Conservation (phyloP, 257 asterid genomes). For the Primulina tabacum region DNA sequence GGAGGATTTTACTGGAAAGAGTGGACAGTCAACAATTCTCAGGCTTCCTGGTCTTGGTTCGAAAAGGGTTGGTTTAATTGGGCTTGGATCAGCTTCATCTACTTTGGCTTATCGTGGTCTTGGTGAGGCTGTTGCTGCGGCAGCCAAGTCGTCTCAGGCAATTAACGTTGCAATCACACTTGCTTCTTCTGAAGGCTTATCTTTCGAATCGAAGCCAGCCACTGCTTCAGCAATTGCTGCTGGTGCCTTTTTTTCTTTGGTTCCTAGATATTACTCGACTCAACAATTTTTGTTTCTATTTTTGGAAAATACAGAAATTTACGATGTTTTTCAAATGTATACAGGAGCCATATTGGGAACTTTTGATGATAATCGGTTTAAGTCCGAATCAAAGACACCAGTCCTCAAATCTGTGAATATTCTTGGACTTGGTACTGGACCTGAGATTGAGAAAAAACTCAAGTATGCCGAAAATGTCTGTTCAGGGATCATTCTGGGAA, state of each 20-base stretch:
- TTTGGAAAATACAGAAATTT: conserved; percentile 14
- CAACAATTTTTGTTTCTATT: conserved; percentile 1
- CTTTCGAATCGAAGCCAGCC: conserved; percentile 55
- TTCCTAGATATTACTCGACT: not conserved
- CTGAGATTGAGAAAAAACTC: conserved; percentile 79
- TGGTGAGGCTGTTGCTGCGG: conserved; percentile 90
- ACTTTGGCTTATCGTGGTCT: conserved; percentile 62
- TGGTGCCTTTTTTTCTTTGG: conserved; percentile 37
- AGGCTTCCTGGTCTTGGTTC: conserved; percentile 76
- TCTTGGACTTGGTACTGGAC: conserved; percentile 89
- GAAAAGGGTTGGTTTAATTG: conserved; percentile 75
- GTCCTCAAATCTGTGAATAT: conserved; percentile 71
- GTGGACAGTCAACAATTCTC: conserved; percentile 80
- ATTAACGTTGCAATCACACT: conserved; percentile 72
- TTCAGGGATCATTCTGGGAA: conserved; percentile 77
- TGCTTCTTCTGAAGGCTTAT: conserved; percentile 64
- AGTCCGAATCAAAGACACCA: conserved; percentile 69
- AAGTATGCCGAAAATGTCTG: conserved; percentile 74
- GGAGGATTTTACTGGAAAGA: conserved; percentile 89
- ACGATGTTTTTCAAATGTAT: conserved; percentile 17
- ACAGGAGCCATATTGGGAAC: conserved; percentile 79
- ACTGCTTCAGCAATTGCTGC: conserved; percentile 81
- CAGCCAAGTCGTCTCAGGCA: conserved; percentile 78
- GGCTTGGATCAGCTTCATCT: conserved; percentile 71
- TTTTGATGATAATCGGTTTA: conserved; percentile 84